Conservation (phyloP, 257 asterid genomes). For the Solanum virginianum region DNA sequence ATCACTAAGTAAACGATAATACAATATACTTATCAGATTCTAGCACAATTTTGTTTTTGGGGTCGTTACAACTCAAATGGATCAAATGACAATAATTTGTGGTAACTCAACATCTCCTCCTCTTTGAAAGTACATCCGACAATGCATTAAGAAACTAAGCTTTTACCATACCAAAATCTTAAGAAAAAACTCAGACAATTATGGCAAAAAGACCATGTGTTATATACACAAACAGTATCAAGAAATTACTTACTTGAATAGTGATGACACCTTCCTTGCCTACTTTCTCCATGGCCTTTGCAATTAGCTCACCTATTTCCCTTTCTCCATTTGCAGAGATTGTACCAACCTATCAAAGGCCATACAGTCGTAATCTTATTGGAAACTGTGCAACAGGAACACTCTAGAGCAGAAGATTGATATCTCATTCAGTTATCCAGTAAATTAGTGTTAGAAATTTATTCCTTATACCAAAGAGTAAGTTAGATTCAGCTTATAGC, state of each 20-base stretch:
- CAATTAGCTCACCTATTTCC: constrained; percentile 55
- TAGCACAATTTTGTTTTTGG: background rate
- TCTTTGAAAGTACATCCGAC: background rate
- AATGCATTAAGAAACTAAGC: background rate
- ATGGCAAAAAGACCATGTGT: background rate
- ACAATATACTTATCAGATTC: background rate
- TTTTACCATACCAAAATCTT: background rate
- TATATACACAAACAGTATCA: background rate
- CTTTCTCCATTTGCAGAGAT: constrained; percentile 54
- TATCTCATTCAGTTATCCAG: background rate
- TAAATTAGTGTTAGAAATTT: background rate
- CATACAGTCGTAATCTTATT: background rate
- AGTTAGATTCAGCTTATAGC: background rate
- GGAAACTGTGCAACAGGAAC: background rate
- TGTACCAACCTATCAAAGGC: constrained; percentile 31
- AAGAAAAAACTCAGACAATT: background rate
- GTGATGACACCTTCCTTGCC: constrained; percentile 72
- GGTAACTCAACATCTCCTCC: background rate
- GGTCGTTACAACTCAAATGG: background rate
- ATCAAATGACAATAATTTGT: background rate
- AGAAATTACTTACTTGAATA: constrained; percentile 29
- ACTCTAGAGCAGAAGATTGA: background rate
- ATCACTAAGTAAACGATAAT: background rate
- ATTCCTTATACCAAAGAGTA: background rate
- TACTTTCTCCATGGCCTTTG: constrained; percentile 59